Conservation (phyloP, 192 early-diverging fungal genomes). For the Gonapodya prolifera region DNA sequence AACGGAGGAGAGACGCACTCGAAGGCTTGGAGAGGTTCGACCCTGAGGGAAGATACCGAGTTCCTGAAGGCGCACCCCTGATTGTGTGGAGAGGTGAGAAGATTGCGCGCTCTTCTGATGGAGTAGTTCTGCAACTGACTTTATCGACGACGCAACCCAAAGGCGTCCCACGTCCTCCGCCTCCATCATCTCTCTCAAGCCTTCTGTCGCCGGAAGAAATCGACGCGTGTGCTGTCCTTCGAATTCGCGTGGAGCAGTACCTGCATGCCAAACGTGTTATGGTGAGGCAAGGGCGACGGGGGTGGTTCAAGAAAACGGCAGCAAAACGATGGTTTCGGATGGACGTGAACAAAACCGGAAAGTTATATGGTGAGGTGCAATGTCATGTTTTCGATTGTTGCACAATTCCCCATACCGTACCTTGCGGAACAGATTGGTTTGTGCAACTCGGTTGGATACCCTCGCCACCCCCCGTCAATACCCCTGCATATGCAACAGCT, state of each 20-base stretch:
- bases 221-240: slow-evolving; percentile 60
- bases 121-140: no score
- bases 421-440: slow-evolving; percentile 67
- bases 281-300: slow-evolving; percentile 42
- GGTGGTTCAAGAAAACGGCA: slow-evolving; percentile 75
- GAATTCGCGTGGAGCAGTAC: slow-evolving; percentile 72
- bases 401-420: background rate
- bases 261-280: slow-evolving; percentile 68
- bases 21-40: background rate
- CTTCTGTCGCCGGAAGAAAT: slow-evolving; percentile 51
- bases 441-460: slow-evolving; percentile 72
- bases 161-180: background rate
- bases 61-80: background rate
- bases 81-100: background rate
- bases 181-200: slow-evolving; percentile 17
- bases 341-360: slow-evolving; percentile 74
- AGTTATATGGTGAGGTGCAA: slow-evolving; percentile 13
- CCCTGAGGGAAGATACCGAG: background rate
- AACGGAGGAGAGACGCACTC: background rate
- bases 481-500: background rate
- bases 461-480: slow-evolving; percentile 2
- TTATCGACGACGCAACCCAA: no score
- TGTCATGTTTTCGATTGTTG: slow-evolving; percentile 6
- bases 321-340: slow-evolving; percentile 81
- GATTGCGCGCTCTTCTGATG: no score